Conservation (phyloP, 2,329 filamentous ascomycete genomes). For the Mariannaea sp. region DNA sequence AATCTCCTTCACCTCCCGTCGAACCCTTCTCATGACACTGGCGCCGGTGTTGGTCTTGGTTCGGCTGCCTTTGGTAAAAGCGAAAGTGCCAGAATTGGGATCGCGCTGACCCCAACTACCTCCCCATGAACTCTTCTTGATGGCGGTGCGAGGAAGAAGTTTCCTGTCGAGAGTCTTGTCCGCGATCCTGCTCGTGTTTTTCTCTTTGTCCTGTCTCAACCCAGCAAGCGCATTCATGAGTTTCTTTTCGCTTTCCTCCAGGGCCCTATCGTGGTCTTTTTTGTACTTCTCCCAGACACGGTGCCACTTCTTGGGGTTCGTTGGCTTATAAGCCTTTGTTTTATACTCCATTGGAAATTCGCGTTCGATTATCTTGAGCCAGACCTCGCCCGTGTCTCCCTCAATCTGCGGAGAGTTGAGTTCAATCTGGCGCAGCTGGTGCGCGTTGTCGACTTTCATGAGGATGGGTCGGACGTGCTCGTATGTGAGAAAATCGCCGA, state of each 20-base stretch:
- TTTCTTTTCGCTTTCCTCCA: conserved; percentile 63
- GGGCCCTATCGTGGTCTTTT: conserved; percentile 59
- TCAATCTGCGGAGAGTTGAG: conserved; percentile 75
- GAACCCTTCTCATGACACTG: conserved; percentile 60
- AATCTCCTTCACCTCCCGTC: conserved; percentile 61
- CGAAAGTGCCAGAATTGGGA: conserved; percentile 42
- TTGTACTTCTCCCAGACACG: conserved; percentile 75
- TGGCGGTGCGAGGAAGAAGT: conserved; percentile 47
- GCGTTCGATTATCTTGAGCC: conserved; percentile 77
- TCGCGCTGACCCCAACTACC: conserved; percentile 39
- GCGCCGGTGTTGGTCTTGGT: conserved; percentile 58
- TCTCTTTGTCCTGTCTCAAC: conserved; percentile 61
- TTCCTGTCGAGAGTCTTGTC: conserved; percentile 52
- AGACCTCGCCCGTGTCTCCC: conserved; percentile 72
- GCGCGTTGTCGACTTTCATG: conserved; percentile 69
- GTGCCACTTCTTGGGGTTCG: conserved; percentile 73
- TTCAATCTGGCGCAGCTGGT: conserved; percentile 78
- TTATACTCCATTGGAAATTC: conserved; percentile 72
- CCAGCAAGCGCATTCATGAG: conserved; percentile 62
- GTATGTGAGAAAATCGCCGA: conserved; percentile 74
- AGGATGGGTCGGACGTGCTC: conserved; percentile 68
- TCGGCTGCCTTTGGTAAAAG: conserved; percentile 54
- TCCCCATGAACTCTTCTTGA: conserved; percentile 42
- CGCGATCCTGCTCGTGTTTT: conserved; percentile 62
- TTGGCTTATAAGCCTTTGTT: conserved; percentile 66